phyloP scores from a whole-genome alignment of 202 grass and related monocot species.

The Carex arenaria region DNA sequence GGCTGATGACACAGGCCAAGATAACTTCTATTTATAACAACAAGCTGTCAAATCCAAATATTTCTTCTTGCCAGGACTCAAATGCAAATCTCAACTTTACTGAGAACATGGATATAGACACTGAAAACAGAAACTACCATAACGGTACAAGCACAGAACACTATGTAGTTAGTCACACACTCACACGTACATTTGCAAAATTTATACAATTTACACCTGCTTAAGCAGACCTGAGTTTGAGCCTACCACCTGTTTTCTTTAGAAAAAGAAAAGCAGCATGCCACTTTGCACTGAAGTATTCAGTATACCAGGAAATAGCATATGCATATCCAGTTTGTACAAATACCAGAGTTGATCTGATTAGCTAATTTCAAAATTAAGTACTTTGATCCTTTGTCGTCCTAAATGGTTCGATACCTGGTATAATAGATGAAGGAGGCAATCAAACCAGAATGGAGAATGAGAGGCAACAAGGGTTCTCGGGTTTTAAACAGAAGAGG shows the following conservation, averaged over 20 bases:
- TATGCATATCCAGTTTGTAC: neutral
- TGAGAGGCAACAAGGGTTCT: constrained; percentile 38
- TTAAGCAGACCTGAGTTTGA: neutral
- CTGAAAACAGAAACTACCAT: constrained; percentile 39
- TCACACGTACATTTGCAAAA: neutral
- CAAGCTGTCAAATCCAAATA: constrained; percentile 46
- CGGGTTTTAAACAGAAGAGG: constrained; percentile 46
- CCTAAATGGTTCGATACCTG: neutral
- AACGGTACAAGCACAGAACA: constrained; percentile 27
- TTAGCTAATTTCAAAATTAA: neutral
- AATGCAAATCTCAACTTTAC: constrained; percentile 13
- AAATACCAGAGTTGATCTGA: neutral
- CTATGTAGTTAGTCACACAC: neutral
- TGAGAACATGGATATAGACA: constrained; percentile 47
- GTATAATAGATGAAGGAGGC: constrained; percentile 9
- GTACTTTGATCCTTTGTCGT: neutral
- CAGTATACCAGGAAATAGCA: neutral
- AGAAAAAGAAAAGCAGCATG: neutral
- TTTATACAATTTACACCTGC: neutral
- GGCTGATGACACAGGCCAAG: constrained; percentile 63
- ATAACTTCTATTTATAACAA: constrained; percentile 57
- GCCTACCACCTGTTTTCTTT: neutral
- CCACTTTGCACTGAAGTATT: neutral
- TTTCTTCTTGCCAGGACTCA: constrained; percentile 36
- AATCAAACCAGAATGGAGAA: constrained; percentile 30